These are phyloP conservation scores for Solanum neorickii DNA, from an alignment of 257 asterid species.

Conservation along the genomic window DNA sequence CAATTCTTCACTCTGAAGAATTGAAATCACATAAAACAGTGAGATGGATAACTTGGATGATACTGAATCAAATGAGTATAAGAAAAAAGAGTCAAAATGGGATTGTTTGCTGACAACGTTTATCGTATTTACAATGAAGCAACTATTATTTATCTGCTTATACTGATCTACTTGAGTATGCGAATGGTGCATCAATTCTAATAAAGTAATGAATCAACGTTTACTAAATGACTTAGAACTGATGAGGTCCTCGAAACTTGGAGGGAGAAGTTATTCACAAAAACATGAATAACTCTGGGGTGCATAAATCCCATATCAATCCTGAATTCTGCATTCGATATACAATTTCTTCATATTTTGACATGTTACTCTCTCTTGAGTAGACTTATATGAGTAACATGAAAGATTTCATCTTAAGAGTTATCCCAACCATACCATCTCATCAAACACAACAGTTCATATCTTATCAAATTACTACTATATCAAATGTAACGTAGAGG, in stretches of 20 bases:
- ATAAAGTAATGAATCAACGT: conserved; percentile 59
- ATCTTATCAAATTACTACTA: no score
- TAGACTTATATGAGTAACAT: no score
- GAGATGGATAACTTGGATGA: background rate
- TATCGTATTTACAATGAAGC: conserved; percentile 91
- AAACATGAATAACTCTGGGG: background rate
- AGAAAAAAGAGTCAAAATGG: background rate
- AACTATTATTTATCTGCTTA: conserved; percentile 58
- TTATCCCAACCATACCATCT: background rate
- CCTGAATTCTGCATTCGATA: no score
- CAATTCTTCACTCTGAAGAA: background rate
- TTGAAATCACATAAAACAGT: background rate
- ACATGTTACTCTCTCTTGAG: no score
- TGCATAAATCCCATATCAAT: no score
- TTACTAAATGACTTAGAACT: conserved; percentile 82
- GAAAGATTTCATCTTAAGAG: no score
- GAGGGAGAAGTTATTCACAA: conserved; percentile 61
- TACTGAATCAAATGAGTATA: background rate
- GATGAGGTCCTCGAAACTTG: conserved; percentile 86
- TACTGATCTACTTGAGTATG: conserved; percentile 76
- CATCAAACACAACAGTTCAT: background rate
- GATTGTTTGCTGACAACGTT: background rate
- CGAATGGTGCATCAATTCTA: conserved; percentile 54
- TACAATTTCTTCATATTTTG: no score
- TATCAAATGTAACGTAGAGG: background rate